Percentiles rank a stretch among this genome's conserved stretches.
Conservation (phyloP, 2,329 filamentous ascomycete genomes). For the Nemania bipapillata region DNA sequence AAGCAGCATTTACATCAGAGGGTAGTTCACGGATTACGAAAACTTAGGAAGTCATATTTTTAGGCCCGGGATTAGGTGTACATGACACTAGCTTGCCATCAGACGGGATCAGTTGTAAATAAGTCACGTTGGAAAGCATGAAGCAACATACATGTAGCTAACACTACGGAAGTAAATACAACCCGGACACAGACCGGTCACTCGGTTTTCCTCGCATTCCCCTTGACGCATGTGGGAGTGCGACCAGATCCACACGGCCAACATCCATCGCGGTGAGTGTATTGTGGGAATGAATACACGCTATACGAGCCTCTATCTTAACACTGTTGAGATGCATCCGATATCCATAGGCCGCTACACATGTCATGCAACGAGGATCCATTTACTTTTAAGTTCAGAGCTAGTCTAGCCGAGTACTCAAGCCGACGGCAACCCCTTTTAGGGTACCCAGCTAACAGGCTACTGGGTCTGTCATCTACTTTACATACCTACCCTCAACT, state of each 20-base stretch:
- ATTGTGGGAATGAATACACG: background rate
- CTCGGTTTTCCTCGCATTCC: background rate
- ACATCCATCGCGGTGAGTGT: background rate
- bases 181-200: background rate
- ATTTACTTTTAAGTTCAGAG: background rate
- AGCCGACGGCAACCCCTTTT: background rate
- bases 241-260: background rate
- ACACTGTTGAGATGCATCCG: background rate
- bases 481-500: background rate
- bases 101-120: slow-evolving; percentile 15
- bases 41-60: slow-evolving; percentile 9
- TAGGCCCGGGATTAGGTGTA: slow-evolving; percentile 16
- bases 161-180: background rate
- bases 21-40: slow-evolving; percentile 13
- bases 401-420: slow-evolving; percentile 2
- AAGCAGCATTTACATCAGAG: background rate
- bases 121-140: slow-evolving; percentile 1
- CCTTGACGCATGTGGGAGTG: background rate
- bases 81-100: slow-evolving; percentile 3
- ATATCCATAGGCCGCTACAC: background rate
- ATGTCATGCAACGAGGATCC: background rate
- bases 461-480: background rate
- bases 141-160: slow-evolving; percentile 13
- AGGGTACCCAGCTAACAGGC: background rate
- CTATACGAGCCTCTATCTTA: background rate